Conservation (phyloP, 2,329 filamentous ascomycete genomes). For the Trichoderma arundinaceum region DNA sequence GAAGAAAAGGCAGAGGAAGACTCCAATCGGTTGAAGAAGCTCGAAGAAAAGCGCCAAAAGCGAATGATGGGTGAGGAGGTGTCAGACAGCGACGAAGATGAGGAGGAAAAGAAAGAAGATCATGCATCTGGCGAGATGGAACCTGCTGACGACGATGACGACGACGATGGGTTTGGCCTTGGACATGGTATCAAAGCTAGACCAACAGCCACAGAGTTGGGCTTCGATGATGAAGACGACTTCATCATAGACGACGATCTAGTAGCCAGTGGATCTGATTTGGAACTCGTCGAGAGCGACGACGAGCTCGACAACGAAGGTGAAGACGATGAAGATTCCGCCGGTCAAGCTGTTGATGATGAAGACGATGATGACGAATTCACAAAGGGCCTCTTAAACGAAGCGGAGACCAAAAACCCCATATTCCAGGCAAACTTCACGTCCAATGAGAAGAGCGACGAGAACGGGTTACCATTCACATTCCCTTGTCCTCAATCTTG, state of each 20-base stretch:
- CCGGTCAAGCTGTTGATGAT: slow-evolving; percentile 51
- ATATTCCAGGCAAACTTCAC: slow-evolving; percentile 56
- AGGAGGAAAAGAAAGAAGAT: slow-evolving; percentile 46
- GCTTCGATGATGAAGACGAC: slow-evolving; percentile 91
- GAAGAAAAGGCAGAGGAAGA: slow-evolving; percentile 84
- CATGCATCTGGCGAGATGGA: slow-evolving; percentile 47
- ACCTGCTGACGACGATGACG: slow-evolving; percentile 48
- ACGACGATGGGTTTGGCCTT: slow-evolving; percentile 62
- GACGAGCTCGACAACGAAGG: slow-evolving; percentile 57
- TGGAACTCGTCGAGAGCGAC: slow-evolving; percentile 63
- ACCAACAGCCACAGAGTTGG: slow-evolving; percentile 65
- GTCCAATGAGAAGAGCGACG: slow-evolving; percentile 52
- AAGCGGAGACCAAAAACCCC: slow-evolving; percentile 60
- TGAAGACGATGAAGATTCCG: slow-evolving; percentile 48
- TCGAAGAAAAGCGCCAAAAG: slow-evolving; percentile 81
- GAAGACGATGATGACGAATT: slow-evolving; percentile 70
- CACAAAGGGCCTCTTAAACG: slow-evolving; percentile 68
- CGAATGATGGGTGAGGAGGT: slow-evolving; percentile 87
- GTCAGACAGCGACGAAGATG: slow-evolving; percentile 67
- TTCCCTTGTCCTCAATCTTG: slow-evolving; percentile 84
- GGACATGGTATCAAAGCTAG: slow-evolving; percentile 63
- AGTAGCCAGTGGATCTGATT: slow-evolving; percentile 77
- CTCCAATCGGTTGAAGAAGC: slow-evolving; percentile 73
- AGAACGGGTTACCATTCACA: slow-evolving; percentile 74
- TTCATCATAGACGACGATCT: slow-evolving; percentile 90